A percentile compares a stretch with the other conserved stretches of the same genome.
These are phyloP conservation scores for Colletotrichum tamarilloi DNA, from an alignment of 2,329 filamentous ascomycete genomes.

Conservation along the genomic window DNA sequence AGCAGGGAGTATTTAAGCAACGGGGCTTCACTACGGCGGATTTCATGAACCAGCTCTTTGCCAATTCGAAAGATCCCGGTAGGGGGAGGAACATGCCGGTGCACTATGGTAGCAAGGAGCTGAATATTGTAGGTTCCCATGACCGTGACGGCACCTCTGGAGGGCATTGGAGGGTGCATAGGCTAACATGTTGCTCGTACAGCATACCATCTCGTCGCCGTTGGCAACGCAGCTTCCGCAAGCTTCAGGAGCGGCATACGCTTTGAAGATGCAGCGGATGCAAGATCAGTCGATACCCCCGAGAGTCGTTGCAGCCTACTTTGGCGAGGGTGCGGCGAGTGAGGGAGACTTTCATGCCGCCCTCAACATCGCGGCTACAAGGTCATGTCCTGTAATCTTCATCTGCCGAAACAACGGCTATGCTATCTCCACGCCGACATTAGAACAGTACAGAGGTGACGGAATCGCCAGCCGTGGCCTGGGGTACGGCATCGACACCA, in stretches of 20 bases:
- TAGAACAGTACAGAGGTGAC: constrained; percentile 92
- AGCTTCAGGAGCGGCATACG: constrained; percentile 87
- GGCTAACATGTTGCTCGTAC: not conserved
- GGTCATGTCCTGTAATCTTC: constrained; percentile 88
- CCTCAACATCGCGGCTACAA: constrained; percentile 89
- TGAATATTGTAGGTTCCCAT: constrained; percentile 79
- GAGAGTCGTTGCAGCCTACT: constrained; percentile 84
- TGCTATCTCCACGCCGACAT: constrained; percentile 88
- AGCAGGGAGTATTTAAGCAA: constrained; percentile 90
- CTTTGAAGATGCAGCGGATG: constrained; percentile 82
- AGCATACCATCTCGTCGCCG: constrained; percentile 87
- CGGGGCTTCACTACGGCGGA: constrained; percentile 87
- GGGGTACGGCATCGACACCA: constrained; percentile 94
- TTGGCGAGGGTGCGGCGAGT: constrained; percentile 89
- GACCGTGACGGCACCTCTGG: not conserved
- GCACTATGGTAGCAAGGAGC: constrained; percentile 87
- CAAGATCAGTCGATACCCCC: constrained; percentile 76
- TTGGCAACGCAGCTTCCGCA: constrained; percentile 92
- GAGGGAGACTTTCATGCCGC: constrained; percentile 95
- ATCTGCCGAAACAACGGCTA: constrained; percentile 95
- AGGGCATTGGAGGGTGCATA: not conserved
- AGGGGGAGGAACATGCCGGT: constrained; percentile 96
- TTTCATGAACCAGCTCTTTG: constrained; percentile 96
- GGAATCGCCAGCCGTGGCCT: constrained; percentile 88
- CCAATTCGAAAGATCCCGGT: constrained; percentile 83